Base-by-base conservation (phyloP, 768 basidiomycete genomes). In the Tricholoma saponaceum region DNA sequence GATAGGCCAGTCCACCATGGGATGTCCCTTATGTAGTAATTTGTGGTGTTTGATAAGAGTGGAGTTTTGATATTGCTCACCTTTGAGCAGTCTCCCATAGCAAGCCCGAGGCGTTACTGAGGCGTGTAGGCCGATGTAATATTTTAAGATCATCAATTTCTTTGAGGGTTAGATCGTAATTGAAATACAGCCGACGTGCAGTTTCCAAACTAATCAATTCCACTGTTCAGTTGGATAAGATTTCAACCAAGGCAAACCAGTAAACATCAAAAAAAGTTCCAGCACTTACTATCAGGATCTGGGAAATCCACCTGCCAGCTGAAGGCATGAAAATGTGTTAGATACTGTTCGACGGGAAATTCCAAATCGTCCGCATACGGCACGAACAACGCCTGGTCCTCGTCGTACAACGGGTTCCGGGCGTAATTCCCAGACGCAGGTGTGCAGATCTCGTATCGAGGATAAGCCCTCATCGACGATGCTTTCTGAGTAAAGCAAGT, bases 191-290 rank as follows among this genome's bases (percentile, higher is more conserved):
- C 5, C 77, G 70, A 18, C 74, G 70, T 8, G 73, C 67, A 6
- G 76, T 69, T 66, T 84, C 80, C 5, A 79, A 63, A 52, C 76
- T 73, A 14, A 85, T 77, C 18, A 81, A 66, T 60, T 83, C 81
- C 60, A 67, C 84, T 84, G 33, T 13, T 13, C 25, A 4, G 22
- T 12, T 14, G 52, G 33, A 16, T 41, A 23, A 23, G 28, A 44
- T 52, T 20, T 30, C 14, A 37, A 30, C 7, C 7, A 9, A 39
- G 18, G 22, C 28, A n/a, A n/a, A n/a, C n/a, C 9, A 54, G 0
- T 43, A 20, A 25, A 46, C 18, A 14, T 43, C 30, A 55, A 33
- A 23, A 59, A 50, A 49, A 1, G 1, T 0, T 23, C 23, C 1
- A 2, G 26, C 8, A 47, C 79, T 72, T 55, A 84, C 83, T 60